These are phyloP conservation scores for Cyclocybe cylindracea DNA, from an alignment of 768 basidiomycete species.

Conservation along the genomic window DNA sequence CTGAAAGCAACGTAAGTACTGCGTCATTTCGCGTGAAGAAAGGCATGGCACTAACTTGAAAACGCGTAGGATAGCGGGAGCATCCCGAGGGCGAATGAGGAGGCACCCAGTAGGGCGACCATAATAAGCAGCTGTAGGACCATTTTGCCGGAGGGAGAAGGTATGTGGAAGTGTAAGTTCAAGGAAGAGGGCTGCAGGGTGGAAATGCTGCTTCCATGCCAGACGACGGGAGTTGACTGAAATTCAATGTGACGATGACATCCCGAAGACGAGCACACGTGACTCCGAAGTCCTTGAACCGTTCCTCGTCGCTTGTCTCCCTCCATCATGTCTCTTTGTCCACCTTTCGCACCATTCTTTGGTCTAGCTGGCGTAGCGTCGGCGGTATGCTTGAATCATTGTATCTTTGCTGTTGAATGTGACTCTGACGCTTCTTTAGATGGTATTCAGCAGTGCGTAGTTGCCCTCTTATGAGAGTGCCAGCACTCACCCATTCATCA, in stretches of 20 bases:
- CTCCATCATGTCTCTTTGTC: slow-evolving; percentile 66
- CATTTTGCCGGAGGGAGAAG: slow-evolving; percentile 24
- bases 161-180: background rate
- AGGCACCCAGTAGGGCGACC: slow-evolving; percentile 59
- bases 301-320: slow-evolving; percentile 7
- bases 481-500: slow-evolving; percentile 7
- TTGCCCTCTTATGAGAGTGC: background rate
- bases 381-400: slow-evolving; percentile 50
- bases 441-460: slow-evolving; percentile 91
- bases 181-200: too few species aligned
- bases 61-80: slow-evolving; percentile 74
- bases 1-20: slow-evolving; percentile 19
- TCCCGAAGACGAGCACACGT: background rate
- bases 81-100: slow-evolving; percentile 71
- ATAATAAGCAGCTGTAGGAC: slow-evolving; percentile 48
- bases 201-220: too few species aligned
- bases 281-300: slow-evolving; percentile 1
- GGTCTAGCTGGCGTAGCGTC: slow-evolving; percentile 97
- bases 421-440: slow-evolving; percentile 47
- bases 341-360: slow-evolving; percentile 96
- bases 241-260: background rate
- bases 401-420: background rate
- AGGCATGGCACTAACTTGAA: slow-evolving; percentile 52
- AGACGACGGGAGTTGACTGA: too few species aligned
- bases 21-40: slow-evolving; percentile 10